Base-by-base conservation (phyloP, 768 basidiomycete species). In the Leccinum fibrillosum region DNA sequence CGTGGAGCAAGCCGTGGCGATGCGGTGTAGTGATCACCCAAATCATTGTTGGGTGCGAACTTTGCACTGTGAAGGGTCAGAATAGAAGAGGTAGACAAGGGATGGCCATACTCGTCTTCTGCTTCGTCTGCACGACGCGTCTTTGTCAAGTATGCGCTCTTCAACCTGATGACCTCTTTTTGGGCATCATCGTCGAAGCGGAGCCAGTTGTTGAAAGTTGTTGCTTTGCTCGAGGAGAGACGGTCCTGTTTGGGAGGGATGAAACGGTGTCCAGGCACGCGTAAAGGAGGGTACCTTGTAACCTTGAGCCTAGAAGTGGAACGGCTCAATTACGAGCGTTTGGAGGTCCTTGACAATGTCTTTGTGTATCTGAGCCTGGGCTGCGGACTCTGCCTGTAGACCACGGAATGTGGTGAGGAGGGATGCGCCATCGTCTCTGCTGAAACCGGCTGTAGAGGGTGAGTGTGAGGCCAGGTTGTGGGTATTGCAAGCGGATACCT, bases 51-150 rank as follows among this genome's bases (percentile, higher is more conserved):
- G 8, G 94, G 94, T 6, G 92, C 92, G 66, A 96, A 96, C 67
- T 91, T 92, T 45, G 84, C 90, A 71, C 94, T 96, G 66, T 53
- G 42, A 58, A 60, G 56, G 58, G 37, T 63, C 26, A 69, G 57
- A 13, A 37, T 28, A 25, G 2, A 37, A 10, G 7, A n/a, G 12
- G 35, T 26, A 45, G 52, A 53, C 30, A 47, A 52, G 52, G 47
- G 39, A 12, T 13, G 2, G 5, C 78, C 92, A 67, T 73, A 96
- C 94, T 96, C 94, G 70, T 97, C 94, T 70, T 93, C 93, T 8
- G 89, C 88, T 68, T 97, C 94, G 65, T 97, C 94, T 15, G 94
- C 94, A 42, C 83, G 82, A 55, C 91, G 83, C 0, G 83, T 86
- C 72, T 94, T 96, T 32, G 80, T 73, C 11, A 92, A 71, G 68